Evolutionary conservation across 2,329 filamentous ascomycete genomes (phyloP).

Genomic region (Ilyonectria sp.): DNA sequence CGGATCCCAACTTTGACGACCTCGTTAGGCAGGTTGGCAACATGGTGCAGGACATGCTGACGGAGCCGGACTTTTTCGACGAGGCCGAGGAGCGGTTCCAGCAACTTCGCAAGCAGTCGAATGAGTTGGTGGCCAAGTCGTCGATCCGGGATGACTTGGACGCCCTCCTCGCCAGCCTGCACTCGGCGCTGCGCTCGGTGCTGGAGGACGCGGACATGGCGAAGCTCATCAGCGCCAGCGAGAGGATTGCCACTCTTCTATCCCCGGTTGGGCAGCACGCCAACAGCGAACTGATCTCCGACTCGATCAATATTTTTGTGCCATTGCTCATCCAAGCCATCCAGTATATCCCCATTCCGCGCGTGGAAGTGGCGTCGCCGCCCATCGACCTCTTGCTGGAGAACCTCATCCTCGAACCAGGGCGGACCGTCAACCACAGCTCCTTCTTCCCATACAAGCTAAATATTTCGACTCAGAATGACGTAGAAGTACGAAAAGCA

Average conservation of each 20-base stretch:
- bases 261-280: constrained; percentile 75
- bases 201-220: constrained; percentile 80
- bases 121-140: constrained; percentile 77
- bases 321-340: constrained; percentile 83
- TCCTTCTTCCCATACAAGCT: constrained; percentile 92
- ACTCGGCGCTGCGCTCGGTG: constrained; percentile 78
- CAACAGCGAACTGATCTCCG: constrained; percentile 81
- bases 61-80: constrained; percentile 88
- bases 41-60: constrained; percentile 85
- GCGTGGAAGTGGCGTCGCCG: constrained; percentile 88
- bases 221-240: constrained; percentile 76
- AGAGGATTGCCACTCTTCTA: constrained; percentile 78
- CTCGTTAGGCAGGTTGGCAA: constrained; percentile 81
- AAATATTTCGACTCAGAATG: constrained; percentile 86
- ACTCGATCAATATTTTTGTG: constrained; percentile 85
- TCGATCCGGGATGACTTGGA: constrained; percentile 63
- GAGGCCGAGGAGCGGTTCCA: constrained; percentile 73
- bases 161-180: constrained; percentile 77
- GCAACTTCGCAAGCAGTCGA: constrained; percentile 67
- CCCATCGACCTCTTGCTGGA: constrained; percentile 89
- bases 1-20: constrained; percentile 86
- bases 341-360: constrained; percentile 91
- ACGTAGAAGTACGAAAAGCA: constrained; percentile 87
- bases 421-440: constrained; percentile 84
- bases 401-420: constrained; percentile 91